Conservation (phyloP, 2,329 filamentous ascomycete species). For the Clonostachys solani region DNA sequence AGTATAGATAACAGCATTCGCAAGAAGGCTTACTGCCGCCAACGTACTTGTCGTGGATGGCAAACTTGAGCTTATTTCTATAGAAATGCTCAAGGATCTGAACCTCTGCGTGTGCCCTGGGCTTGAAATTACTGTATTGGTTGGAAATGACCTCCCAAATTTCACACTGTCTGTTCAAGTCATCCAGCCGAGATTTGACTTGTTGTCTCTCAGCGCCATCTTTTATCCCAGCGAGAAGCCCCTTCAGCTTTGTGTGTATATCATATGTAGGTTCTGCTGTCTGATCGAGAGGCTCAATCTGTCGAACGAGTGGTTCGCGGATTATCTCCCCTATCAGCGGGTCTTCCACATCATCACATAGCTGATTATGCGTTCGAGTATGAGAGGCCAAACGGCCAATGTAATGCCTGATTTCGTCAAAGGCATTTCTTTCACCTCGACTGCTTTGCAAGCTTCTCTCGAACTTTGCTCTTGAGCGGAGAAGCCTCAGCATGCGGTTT, state of each 20-base stretch:
- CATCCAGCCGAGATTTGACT: background rate
- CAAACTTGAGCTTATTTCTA: slow-evolving; percentile 20
- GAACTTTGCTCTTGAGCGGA: background rate
- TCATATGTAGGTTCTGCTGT: slow-evolving; percentile 11
- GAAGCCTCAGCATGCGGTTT: background rate
- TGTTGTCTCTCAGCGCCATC: background rate
- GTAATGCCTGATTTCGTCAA: slow-evolving; percentile 24
- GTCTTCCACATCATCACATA: slow-evolving; percentile 23
- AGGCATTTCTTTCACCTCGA: background rate
- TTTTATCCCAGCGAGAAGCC: slow-evolving; percentile 1
- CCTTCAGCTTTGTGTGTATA: slow-evolving; percentile 1
- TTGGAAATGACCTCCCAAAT: slow-evolving; percentile 10
- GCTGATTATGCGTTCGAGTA: slow-evolving; percentile 26
- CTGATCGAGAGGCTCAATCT: slow-evolving; percentile 6
- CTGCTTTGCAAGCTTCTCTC: background rate
- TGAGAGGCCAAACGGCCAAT: slow-evolving; percentile 40
- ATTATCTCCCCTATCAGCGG: slow-evolving; percentile 22
- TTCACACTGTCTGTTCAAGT: background rate
- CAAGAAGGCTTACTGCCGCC: slow-evolving; percentile 49
- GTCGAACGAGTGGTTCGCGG: slow-evolving; percentile 15
- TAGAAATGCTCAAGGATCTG: slow-evolving; percentile 42
- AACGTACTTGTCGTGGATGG: slow-evolving; percentile 35
- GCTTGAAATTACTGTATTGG: slow-evolving; percentile 16
- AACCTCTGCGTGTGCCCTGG: slow-evolving; percentile 38
- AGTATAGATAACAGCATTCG: slow-evolving; percentile 41